Percentiles rank a stretch among this genome's conserved stretches.
Conservation (phyloP, 2,329 filamentous ascomycete species). For the Claviceps maximensis region DNA sequence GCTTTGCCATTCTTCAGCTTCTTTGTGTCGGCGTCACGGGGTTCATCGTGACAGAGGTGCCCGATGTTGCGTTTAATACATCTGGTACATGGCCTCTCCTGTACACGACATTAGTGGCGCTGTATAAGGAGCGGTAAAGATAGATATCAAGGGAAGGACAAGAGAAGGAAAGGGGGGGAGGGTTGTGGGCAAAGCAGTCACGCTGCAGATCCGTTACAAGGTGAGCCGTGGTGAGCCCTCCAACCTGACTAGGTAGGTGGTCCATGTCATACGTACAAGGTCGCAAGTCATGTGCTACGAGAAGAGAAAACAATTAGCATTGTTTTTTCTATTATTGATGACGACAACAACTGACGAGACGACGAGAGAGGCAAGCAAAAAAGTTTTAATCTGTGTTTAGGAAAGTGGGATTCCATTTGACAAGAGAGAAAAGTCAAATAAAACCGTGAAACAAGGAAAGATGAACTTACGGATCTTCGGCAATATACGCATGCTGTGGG, state of each 20-base stretch:
- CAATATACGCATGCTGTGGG: slow-evolving; percentile 69
- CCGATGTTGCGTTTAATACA: slow-evolving; percentile 99
- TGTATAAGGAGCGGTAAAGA: slow-evolving; percentile 6
- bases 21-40: slow-evolving; percentile 69
- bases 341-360: background rate
- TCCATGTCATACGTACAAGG: slow-evolving; percentile 48
- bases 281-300: slow-evolving; percentile 82
- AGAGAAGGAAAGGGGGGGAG: background rate
- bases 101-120: slow-evolving; percentile 17
- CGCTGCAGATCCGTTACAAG: background rate
- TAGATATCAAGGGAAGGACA: background rate
- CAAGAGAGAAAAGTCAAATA: background rate
- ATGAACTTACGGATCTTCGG: slow-evolving; percentile 68
- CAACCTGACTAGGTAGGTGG: background rate
- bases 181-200: background rate
- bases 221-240: background rate
- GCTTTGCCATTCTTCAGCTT: slow-evolving; percentile 51
- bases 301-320: slow-evolving; percentile 10
- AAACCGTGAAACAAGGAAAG: background rate
- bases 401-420: background rate
- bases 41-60: slow-evolving; percentile 95
- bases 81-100: slow-evolving; percentile 92
- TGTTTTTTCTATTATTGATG: background rate
- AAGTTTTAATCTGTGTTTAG: background rate
- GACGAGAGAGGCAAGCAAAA: background rate